These are phyloP conservation scores for Ascochyta clinopodiicola DNA, from an alignment of 2,329 filamentous ascomycete species.

Conservation along the genomic window DNA sequence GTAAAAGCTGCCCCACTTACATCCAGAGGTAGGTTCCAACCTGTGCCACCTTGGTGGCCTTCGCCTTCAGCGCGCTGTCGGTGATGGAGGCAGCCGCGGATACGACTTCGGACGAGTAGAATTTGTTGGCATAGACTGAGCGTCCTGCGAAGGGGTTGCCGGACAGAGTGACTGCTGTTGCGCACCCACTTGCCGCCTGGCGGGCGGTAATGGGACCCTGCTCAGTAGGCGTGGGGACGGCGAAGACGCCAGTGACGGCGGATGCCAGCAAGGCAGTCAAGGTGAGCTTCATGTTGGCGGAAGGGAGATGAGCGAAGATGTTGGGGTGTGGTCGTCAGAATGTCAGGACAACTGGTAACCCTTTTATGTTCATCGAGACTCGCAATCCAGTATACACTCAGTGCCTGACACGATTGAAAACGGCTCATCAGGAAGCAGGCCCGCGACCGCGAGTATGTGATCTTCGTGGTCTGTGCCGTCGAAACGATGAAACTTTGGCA, in stretches of 20 bases:
- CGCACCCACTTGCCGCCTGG: slow-evolving; percentile 38
- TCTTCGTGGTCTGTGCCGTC: slow-evolving; percentile 38
- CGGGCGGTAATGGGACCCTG: slow-evolving; percentile 44
- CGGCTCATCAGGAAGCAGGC: slow-evolving; percentile 46
- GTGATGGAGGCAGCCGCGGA: slow-evolving; percentile 65
- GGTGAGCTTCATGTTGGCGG: slow-evolving; percentile 46
- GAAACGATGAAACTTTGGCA: slow-evolving; percentile 43
- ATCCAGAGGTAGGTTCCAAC: slow-evolving; percentile 63
- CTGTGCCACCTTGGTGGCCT: slow-evolving; percentile 55
- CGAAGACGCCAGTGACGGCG: slow-evolving; percentile 44
- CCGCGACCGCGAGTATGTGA: slow-evolving; percentile 41
- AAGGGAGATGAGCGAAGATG: slow-evolving; percentile 26
- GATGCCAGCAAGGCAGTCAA: slow-evolving; percentile 44
- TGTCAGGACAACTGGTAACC: slow-evolving; percentile 15
- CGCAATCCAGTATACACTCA: slow-evolving; percentile 3
- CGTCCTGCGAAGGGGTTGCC: slow-evolving; percentile 62
- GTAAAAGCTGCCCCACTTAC: slow-evolving; percentile 43
- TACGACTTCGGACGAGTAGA: slow-evolving; percentile 61
- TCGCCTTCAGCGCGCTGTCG: slow-evolving; percentile 58
- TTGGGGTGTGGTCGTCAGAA: slow-evolving; percentile 30
- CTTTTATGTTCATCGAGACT: slow-evolving; percentile 39
- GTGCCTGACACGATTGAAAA: slow-evolving; percentile 2
- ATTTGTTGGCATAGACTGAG: slow-evolving; percentile 60
- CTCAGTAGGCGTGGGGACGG: slow-evolving; percentile 41
- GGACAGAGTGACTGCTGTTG: slow-evolving; percentile 47